Percentiles rank a stretch among this genome's conserved stretches.
phyloP scores from a whole-genome alignment of 306 rosid genomes.

The Elaeagnus macrophylla region DNA sequence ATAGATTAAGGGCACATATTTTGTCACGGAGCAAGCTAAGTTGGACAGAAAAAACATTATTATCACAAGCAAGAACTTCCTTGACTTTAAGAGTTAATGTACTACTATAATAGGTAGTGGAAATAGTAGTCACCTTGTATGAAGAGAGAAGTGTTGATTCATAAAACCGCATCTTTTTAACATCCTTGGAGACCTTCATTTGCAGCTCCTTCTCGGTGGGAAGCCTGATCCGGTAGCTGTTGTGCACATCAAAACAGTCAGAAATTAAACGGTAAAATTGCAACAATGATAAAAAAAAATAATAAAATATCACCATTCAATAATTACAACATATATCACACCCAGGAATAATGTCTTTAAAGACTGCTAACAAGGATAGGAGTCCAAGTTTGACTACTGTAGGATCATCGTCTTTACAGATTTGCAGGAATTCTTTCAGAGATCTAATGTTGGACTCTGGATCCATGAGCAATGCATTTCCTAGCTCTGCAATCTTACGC shows the following conservation, averaged over 20 bases:
- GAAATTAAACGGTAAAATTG: background rate
- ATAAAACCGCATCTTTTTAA: constrained; percentile 73
- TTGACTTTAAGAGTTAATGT: background rate
- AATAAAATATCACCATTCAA: constrained; percentile 1
- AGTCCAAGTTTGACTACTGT: constrained; percentile 78
- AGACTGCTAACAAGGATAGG: constrained; percentile 80
- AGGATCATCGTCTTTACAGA: constrained; percentile 54
- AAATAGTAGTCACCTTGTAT: constrained; percentile 61
- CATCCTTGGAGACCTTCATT: constrained; percentile 88
- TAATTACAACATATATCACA: constrained; percentile 19
- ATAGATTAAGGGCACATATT: too few relatives aligned
- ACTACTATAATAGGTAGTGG: background rate
- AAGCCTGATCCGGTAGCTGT: constrained; percentile 88
- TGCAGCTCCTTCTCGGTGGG: constrained; percentile 92
- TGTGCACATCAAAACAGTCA: constrained; percentile 15
- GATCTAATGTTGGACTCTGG: constrained; percentile 80
- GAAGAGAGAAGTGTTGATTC: constrained; percentile 86
- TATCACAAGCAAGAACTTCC: too few relatives aligned
- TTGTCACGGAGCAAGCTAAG: too few relatives aligned
- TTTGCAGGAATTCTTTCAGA: constrained; percentile 70
- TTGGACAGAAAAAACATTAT: too few relatives aligned
- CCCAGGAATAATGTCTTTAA: constrained; percentile 94
- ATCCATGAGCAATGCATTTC: constrained; percentile 64
- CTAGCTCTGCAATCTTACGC: constrained; percentile 85
- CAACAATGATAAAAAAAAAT: background rate